A percentile compares a stretch with the other conserved stretches of the same genome.
Conservation (phyloP, 2,329 filamentous ascomycete species). For the Nectriaceae sp. region DNA sequence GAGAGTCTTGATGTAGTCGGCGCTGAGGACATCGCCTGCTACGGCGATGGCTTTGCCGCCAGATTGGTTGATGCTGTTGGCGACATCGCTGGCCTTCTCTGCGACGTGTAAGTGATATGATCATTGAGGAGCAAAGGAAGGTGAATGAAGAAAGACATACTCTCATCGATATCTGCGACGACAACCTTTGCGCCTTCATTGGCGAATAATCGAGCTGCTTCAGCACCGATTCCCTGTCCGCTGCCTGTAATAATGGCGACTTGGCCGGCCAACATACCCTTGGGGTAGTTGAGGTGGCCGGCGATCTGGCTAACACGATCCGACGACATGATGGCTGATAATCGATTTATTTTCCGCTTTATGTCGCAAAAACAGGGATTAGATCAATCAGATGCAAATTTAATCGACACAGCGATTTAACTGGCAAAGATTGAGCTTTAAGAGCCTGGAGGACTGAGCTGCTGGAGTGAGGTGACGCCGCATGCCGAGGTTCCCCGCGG, state of each 20-base stretch:
- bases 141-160: conserved; percentile 43
- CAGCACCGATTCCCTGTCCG: conserved; percentile 86
- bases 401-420: too few relatives aligned
- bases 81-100: conserved; percentile 72
- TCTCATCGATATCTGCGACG: conserved; percentile 77
- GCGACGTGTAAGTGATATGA: conserved; percentile 8
- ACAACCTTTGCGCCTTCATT: conserved; percentile 87
- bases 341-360: background rate
- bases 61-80: conserved; percentile 65
- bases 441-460: conserved; percentile 1
- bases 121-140: background rate
- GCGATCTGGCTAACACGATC: conserved; percentile 71
- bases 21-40: conserved; percentile 74
- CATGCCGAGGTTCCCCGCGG: conserved; percentile 31
- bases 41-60: conserved; percentile 73
- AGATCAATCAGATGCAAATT: too few relatives aligned
- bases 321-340: conserved; percentile 40
- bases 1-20: conserved; percentile 69
- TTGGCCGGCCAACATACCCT: conserved; percentile 76
- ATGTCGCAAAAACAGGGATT: background rate
- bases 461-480: conserved; percentile 1
- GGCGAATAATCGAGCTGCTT: conserved; percentile 78
- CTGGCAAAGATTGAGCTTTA: background rate
- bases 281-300: conserved; percentile 79
- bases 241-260: conserved; percentile 86